phyloP scores from a whole-genome alignment of 2,329 filamentous ascomycete species.

The Pestalotiopsis sp. region DNA sequence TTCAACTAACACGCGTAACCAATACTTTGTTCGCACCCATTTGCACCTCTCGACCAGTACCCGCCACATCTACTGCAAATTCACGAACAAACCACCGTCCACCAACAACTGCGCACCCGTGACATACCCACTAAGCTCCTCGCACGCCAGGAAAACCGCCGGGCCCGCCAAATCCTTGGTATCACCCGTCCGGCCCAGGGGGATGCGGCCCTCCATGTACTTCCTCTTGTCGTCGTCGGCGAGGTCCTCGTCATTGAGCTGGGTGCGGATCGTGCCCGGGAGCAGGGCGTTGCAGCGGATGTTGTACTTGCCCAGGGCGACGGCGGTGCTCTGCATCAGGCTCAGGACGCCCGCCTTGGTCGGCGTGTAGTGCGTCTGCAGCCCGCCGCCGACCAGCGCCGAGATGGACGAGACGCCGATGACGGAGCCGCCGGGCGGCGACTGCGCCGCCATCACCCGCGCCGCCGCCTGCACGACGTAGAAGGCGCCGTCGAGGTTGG shows the following conservation, averaged over 20 bases:
- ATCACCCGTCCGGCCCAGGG: conserved; percentile 73
- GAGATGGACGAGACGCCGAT: conserved; percentile 76
- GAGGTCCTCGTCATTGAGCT: conserved; percentile 83
- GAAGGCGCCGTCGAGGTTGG: conserved; percentile 88
- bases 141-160: conserved; percentile 81
- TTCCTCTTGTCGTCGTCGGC: conserved; percentile 69
- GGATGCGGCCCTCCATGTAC: conserved; percentile 84
- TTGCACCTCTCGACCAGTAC: background rate
- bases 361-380: conserved; percentile 84
- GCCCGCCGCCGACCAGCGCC: conserved; percentile 76
- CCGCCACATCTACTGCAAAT: conserved; percentile 65
- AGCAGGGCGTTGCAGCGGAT: conserved; percentile 85
- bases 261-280: conserved; percentile 81
- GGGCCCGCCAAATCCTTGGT: conserved; percentile 80
- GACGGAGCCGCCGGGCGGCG: conserved; percentile 74
- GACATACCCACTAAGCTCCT: conserved; percentile 78
- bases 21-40: background rate
- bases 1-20: too few relatives aligned
- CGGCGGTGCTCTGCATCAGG: conserved; percentile 82
- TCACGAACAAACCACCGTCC: conserved; percentile 88
- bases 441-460: conserved; percentile 73
- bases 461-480: conserved; percentile 85
- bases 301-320: conserved; percentile 73
- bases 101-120: conserved; percentile 83
- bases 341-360: conserved; percentile 83